Conservation (phyloP, 2,329 filamentous ascomycete genomes). For the Fusarium temperatum region DNA sequence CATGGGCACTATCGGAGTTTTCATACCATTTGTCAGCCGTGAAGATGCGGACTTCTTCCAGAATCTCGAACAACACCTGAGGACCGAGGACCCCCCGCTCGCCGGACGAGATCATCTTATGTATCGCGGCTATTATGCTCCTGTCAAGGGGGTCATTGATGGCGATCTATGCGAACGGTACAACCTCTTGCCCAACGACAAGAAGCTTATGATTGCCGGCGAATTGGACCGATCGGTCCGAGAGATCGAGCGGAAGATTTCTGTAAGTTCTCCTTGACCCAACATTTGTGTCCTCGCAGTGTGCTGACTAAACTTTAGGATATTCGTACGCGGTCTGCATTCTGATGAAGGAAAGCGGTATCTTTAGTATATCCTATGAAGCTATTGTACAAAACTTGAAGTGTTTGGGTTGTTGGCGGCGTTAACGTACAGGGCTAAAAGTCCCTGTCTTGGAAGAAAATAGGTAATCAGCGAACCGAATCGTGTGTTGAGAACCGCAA, state of each 20-base stretch:
- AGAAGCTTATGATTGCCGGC: conserved; percentile 93
- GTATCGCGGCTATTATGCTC: conserved; percentile 94
- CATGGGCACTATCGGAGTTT: conserved; percentile 91
- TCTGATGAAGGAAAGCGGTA: conserved; percentile 51
- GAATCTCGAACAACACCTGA: conserved; percentile 86
- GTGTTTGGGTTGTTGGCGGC: conserved; percentile 41
- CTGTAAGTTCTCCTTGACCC: conserved; percentile 53
- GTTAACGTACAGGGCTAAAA: conserved; percentile 43
- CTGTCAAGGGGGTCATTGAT: conserved; percentile 96
- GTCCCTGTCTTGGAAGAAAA: conserved; percentile 39
- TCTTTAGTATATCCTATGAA: conserved; percentile 37
- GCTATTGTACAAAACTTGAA: conserved; percentile 42
- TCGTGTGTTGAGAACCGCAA: conserved; percentile 34
- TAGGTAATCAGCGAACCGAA: conserved; percentile 39
- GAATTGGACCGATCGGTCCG: conserved; percentile 90
- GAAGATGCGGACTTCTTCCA: conserved; percentile 99
- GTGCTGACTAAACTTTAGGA: conserved; percentile 54
- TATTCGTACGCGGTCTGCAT: conserved; percentile 67
- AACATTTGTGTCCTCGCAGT: not conserved
- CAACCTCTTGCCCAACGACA: conserved; percentile 82
- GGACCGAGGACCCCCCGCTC: conserved; percentile 85
- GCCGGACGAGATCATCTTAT: conserved; percentile 95
- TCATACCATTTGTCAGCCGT: conserved; percentile 89
- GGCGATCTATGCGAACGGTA: conserved; percentile 96
- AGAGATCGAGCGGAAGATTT: conserved; percentile 97